Conservation (phyloP, 257 asterid species). For the Ballota nigra region DNA sequence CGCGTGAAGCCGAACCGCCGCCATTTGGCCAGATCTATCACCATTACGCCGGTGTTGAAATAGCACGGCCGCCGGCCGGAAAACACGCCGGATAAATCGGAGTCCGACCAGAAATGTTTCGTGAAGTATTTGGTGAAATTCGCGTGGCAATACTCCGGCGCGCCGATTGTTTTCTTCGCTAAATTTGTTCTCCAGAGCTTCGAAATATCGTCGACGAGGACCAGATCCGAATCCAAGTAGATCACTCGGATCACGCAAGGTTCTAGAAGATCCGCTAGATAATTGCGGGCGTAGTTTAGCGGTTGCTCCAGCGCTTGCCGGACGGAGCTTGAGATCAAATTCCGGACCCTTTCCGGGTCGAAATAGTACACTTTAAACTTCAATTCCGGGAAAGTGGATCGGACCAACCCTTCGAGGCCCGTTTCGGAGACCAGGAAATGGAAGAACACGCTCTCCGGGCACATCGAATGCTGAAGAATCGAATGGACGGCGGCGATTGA, state of each 20-base stretch:
- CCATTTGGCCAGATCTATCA: conserved; percentile 83
- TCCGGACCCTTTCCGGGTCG: conserved; percentile 80
- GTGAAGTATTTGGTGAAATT: conserved; percentile 88
- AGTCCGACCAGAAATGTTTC: conserved; percentile 59
- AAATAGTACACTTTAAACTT: conserved; percentile 82
- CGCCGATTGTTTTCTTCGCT: conserved; percentile 75
- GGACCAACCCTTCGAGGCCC: conserved; percentile 58
- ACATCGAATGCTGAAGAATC: conserved; percentile 66
- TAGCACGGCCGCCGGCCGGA: conserved; percentile 63
- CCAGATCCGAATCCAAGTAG: conserved; percentile 87
- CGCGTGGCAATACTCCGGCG: conserved; percentile 93
- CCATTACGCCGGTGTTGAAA: conserved; percentile 95
- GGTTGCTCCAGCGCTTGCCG: conserved; percentile 93
- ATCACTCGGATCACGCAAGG: conserved; percentile 74
- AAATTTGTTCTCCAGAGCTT: conserved; percentile 73
- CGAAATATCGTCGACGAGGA: conserved; percentile 70
- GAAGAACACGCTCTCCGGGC: conserved; percentile 81
- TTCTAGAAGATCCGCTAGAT: conserved; percentile 75
- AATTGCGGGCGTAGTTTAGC: conserved; percentile 78
- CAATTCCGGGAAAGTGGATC: conserved; percentile 76
- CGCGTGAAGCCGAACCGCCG: conserved; percentile 72
- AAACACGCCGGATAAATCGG: conserved; percentile 48
- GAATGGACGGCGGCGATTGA: conserved; percentile 95
- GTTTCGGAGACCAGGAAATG: conserved; percentile 80
- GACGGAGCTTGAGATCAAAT: conserved; percentile 75